Base-by-base conservation (phyloP, 2,329 filamentous ascomycete genomes). In the Trichoderma sp. region DNA sequence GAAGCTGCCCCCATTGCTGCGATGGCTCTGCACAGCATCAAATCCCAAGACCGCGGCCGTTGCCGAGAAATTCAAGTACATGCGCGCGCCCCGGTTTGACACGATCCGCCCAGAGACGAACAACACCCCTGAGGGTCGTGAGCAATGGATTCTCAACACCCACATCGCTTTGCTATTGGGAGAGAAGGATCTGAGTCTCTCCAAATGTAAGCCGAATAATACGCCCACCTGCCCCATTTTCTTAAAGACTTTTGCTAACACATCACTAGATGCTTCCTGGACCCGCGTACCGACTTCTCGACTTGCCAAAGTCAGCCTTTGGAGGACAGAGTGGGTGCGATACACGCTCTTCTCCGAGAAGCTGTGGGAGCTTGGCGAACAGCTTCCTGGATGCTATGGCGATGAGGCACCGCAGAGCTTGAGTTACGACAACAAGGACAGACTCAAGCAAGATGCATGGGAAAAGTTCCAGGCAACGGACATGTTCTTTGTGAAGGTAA, bases 401-500 rank as follows among this genome's bases (percentile, higher is more conserved):
- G 78, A 77, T 7, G 80, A 84, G 53, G 82, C 86, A 50, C 85
- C 86, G 1, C 79, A 79, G 13, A 78, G 77, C 6, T 77, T 89
- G 78, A 78, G 80, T 68, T 84, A 84, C 72, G 78, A 80, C 61
- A 80, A 79, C 13, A 82, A 83, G 47, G 82, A 87, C 73, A 80
- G 80, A 70, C 83, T 89, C 43, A 85, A 84, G 62, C 77, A 80
- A 32, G 84, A 86, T 57, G 86, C 87, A 15, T 84, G 84, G 80
- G 82, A 86, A 70, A 84, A 83, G 75, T 90, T 91, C 78, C 79
- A 84, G 72, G 84, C 84, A 20, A 86, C 87, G 77, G 87, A 91
- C 74, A 85, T 91, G 84, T 92, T 91, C 78, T 91, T 91, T 76
- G 86, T 92, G 73, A 91, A 90, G 84, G 88, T 91, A 80, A 73